A percentile compares a stretch with the other conserved stretches of the same genome.
Conservation (phyloP, 805 yeast genomes). For the Myxozyma neotropica region DNA sequence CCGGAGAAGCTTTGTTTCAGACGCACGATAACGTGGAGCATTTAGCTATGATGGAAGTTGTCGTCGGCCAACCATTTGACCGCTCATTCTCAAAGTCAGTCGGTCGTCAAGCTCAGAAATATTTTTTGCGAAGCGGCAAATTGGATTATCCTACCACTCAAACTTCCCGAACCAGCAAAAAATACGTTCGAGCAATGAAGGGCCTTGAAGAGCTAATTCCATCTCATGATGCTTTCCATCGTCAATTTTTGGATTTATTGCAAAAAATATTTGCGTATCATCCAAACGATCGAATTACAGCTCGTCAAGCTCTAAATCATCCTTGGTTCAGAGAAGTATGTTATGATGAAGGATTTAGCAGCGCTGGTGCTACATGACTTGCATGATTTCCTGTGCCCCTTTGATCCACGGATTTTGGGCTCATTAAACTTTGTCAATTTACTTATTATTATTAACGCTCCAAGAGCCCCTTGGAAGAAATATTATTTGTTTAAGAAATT, state of each 20-base stretch:
- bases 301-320: conserved; percentile 73
- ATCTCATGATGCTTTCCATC: conserved; percentile 19
- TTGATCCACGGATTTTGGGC: neutral
- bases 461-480: no score
- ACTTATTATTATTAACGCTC: no score
- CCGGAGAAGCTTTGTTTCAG: conserved; percentile 92
- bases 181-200: conserved; percentile 45
- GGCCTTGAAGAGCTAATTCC: conserved; percentile 39
- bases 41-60: conserved; percentile 89
- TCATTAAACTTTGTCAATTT: no score
- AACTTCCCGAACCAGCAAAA: conserved; percentile 43
- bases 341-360: conserved; percentile 18
- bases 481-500: no score
- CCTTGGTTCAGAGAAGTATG: conserved; percentile 63
- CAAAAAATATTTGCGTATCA: conserved; percentile 68
- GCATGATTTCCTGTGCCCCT: neutral
- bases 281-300: conserved; percentile 71
- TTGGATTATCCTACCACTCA: conserved; percentile 45
- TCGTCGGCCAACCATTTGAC: conserved; percentile 55
- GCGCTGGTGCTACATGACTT: conserved; percentile 1
- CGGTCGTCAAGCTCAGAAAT: conserved; percentile 34
- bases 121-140: conserved; percentile 37
- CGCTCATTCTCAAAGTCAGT: conserved; percentile 37
- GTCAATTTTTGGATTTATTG: conserved; percentile 64
- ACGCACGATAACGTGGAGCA: conserved; percentile 96